These are phyloP conservation scores for Cryptosporidium meleagridis DNA, from an alignment of 169 alveolate genomes.

Conservation along the genomic window DNA sequence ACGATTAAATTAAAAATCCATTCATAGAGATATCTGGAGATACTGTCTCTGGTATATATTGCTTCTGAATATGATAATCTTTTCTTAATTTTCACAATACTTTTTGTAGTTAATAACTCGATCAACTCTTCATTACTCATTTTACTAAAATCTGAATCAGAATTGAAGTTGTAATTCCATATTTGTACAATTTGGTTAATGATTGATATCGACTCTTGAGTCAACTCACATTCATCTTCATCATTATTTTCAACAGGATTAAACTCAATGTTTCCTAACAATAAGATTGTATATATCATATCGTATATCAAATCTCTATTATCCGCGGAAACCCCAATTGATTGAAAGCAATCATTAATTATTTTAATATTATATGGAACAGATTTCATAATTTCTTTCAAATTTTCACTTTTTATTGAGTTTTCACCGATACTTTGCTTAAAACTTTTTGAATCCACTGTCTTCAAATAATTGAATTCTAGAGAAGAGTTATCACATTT, in stretches of 20 bases:
- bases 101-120: slow-evolving; percentile 79
- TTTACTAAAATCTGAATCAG: neutral
- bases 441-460: neutral
- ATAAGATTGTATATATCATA: slow-evolving; percentile 16
- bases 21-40: slow-evolving; percentile 81
- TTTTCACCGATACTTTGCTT: neutral
- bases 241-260: slow-evolving; percentile 24
- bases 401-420: neutral
- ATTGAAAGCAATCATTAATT: slow-evolving; percentile 55
- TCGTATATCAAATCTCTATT: slow-evolving; percentile 38
- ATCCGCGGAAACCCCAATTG: slow-evolving; percentile 28
- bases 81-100: slow-evolving; percentile 78
- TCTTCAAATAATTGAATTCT: slow-evolving; percentile 46
- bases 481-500: neutral
- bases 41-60: slow-evolving; percentile 79
- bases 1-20: slow-evolving; percentile 81
- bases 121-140: slow-evolving; percentile 58
- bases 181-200: slow-evolving; percentile 12
- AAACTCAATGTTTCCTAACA: slow-evolving; percentile 61
- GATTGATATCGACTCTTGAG: slow-evolving; percentile 7
- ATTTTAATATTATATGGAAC: slow-evolving; percentile 35
- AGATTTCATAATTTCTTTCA: slow-evolving; percentile 13
- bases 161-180: neutral
- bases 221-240: slow-evolving; percentile 62
- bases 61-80: slow-evolving; percentile 79